Evolutionary conservation across 805 yeast species (phyloP), one percentile per base, ranked within the genome.

Genomic region (Saccharomycopsis oosterbeekiorum): DNA sequence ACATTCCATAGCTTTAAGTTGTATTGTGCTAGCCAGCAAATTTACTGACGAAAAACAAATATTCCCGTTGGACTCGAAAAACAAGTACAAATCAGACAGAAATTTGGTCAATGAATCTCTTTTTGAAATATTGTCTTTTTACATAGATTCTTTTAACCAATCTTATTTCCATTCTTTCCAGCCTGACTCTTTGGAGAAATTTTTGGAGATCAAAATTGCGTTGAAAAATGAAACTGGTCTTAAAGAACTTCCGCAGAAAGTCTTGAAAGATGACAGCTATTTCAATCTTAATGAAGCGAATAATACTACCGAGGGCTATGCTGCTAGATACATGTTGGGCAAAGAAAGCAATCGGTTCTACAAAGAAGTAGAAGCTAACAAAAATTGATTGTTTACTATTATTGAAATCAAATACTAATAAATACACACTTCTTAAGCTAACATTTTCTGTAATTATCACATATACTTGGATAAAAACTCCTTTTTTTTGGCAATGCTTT

Each of bases 1-100:
- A 2, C 93, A 89, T 70, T 79, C 85, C 34, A 81, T 86, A 39
- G 90, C 97, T 0, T 68, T 89, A 59, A 87, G 89, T 2, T 78
- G 83, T 36, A 71, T 90, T 54, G 81, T 81, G 53, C 75, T 89
- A 36, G 82, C 93, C 1, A 75, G 78, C 51, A 82, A 81, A 67
- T 66, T 85, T 51, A 71, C 77, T 55, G 68, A 71, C 1, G 60
- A 62, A 12, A 36, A 55, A 2, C 75, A 77, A 4, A 62, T 68
- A 53, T 74, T 74, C 61, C 62, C 67, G 41, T 39, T 66, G 62
- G 34, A 58, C 61, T 47, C 67, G 69, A 69, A 64, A 70, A 2
- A 58, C n/a, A 55, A 56, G 41, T 73, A 71, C 57, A 70, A 73
- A 29, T 66, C 75, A 4, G 73, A 74, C 54, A 67, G 71, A 36